Evolutionary conservation across 169 alveolate genomes (phyloP), one percentile per base, ranked within the genome.

Genomic region (Amoebophrya sp.): DNA sequence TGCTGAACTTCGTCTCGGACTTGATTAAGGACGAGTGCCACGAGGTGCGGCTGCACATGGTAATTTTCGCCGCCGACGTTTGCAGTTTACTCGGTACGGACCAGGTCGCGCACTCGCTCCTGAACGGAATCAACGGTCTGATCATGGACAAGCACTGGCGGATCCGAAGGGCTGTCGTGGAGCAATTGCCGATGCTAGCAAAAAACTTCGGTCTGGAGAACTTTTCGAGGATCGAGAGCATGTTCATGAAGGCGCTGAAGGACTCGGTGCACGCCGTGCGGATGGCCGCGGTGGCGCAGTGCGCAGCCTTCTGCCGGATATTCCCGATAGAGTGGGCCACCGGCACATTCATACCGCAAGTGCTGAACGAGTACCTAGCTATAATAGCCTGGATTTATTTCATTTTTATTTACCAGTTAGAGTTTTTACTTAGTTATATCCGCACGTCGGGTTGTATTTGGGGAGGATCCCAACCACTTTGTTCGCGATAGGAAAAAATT

Each of bases 61-160:
- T 58, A 2, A 58, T n/a, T 58, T 58, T 58, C 78, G 78, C 78
- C 10, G 23, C 78, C 78, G 78, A 58, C 78, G 78, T 58, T 2
- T 58, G 78, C 34, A n/a, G 10, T 4, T 10, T 58, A 2, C 34
- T 58, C 2, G 78, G 78, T 13, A 13, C 7, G 34, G 78, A 58
- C 78, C 29, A 2, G 29, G 78, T 16, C 34, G 34, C 38, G 26
- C 34, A 58, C 78, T 7, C 29, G 7, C 23, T 58, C 7, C 34
- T 58, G 78, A 58, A 58, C 23, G 78, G 78, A 16, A 58, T 58
- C 78, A 58, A 58, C 78, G 78, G 78, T 4, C 29, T 58, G 5
- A 58, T 58, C 23, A 58, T 58, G 78, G 78, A 58, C 78, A 58
- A 58, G 78, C 78, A 58, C 78, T 58, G 78, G 78, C 78, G 78